Evolutionary conservation across 1,139 yeast species (phyloP).

Genomic region (Lodderomyces pseudojiufengensis): DNA sequence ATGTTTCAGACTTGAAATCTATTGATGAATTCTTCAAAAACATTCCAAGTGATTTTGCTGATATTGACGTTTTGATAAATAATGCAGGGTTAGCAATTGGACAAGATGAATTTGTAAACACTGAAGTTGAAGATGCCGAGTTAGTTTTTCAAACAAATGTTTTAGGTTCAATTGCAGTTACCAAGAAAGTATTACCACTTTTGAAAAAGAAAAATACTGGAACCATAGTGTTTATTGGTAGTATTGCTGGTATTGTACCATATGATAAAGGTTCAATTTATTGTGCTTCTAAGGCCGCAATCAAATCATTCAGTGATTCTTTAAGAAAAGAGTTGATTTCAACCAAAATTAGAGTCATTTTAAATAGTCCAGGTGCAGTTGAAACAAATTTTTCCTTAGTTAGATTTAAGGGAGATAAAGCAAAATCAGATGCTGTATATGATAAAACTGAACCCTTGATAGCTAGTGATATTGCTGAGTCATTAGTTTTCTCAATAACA

Average conservation of each 20-base stretch:
- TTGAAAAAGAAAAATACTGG: conserved; percentile 53
- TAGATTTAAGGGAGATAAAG: conserved; percentile 43
- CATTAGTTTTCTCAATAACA: conserved; percentile 46
- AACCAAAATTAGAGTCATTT: conserved; percentile 46
- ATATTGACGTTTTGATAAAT: conserved; percentile 66
- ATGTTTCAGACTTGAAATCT: conserved; percentile 51
- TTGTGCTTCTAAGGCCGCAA: conserved; percentile 50
- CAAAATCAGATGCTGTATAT: conserved; percentile 42
- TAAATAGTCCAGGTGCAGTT: conserved; percentile 52
- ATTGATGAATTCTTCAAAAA: conserved; percentile 50
- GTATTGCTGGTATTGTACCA: conserved; percentile 50
- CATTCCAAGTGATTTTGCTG: conserved; percentile 50
- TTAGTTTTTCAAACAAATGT: conserved; percentile 74
- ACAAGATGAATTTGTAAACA: conserved; percentile 56
- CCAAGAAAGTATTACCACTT: conserved; percentile 62
- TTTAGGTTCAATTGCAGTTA: conserved; percentile 63
- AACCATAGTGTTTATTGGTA: conserved; percentile 48
- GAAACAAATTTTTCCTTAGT: conserved; percentile 49
- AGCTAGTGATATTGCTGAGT: conserved; percentile 49
- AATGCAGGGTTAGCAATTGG: conserved; percentile 86
- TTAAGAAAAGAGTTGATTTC: conserved; percentile 46
- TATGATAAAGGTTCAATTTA: conserved; percentile 51
- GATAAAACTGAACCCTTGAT: conserved; percentile 44
- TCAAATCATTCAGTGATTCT: conserved; percentile 43
- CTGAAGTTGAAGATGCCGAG: conserved; percentile 50